Conservation (phyloP, 2,329 filamentous ascomycete species). For the Bisporella sp. region DNA sequence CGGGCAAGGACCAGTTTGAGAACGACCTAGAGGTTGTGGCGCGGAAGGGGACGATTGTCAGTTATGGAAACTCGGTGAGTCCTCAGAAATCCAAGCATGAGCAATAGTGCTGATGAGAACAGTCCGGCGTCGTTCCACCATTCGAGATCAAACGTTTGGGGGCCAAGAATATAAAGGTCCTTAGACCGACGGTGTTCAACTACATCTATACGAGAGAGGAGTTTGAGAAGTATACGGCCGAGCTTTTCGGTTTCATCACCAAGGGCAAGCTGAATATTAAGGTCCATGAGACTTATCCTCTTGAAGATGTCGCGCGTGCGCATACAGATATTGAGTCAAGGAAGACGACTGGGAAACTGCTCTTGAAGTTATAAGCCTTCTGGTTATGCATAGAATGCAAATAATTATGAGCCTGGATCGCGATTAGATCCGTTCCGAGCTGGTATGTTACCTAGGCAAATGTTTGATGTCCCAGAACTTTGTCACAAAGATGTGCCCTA, state of each 20-base stretch:
- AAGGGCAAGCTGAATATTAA: conserved; percentile 63
- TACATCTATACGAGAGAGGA: conserved; percentile 68
- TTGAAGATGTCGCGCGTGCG: conserved; percentile 65
- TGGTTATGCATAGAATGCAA: too few species aligned
- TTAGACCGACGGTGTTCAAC: conserved; percentile 64
- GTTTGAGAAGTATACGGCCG: conserved; percentile 59
- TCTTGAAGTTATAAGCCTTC: conserved; percentile 51
- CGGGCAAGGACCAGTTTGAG: conserved; percentile 82
- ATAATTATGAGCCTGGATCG: too few species aligned
- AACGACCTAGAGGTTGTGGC: conserved; percentile 66
- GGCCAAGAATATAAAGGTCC: conserved; percentile 70
- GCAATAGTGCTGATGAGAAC: neutral
- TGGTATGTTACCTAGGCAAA: too few species aligned
- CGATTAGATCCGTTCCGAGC: too few species aligned
- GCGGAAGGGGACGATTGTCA: conserved; percentile 69
- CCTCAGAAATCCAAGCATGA: too few species aligned
- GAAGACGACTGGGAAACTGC: conserved; percentile 76
- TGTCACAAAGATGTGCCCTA: too few species aligned
- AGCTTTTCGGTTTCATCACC: conserved; percentile 67
- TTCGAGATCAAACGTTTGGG: conserved; percentile 48
- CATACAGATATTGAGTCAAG: conserved; percentile 75
- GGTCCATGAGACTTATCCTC: conserved; percentile 70
- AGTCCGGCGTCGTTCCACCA: conserved; percentile 54
- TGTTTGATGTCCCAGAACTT: too few species aligned
- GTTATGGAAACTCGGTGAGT: conserved; percentile 73